Evolutionary conservation across 352 stramenopile genomes (phyloP).

Genomic region (Paralagenidium karlingii): DNA sequence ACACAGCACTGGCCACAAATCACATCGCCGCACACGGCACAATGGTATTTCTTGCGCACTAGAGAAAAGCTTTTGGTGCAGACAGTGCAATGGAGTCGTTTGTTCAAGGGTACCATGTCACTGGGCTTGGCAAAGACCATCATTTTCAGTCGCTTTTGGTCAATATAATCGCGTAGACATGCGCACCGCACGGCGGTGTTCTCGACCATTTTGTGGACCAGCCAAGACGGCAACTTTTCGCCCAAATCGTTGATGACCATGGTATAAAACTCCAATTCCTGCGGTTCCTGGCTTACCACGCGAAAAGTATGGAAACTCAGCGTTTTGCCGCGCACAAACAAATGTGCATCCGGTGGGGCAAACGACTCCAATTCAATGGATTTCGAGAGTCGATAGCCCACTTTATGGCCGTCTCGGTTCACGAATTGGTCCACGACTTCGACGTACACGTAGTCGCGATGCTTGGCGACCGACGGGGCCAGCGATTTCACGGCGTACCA

Average conservation of each 20-base stretch:
- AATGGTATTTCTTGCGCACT: constrained; percentile 80
- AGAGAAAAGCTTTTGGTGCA: constrained; percentile 77
- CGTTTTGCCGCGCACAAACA: constrained; percentile 63
- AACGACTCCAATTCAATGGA: constrained; percentile 56
- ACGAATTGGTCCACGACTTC: constrained; percentile 73
- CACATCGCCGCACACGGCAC: constrained; percentile 62
- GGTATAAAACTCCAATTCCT: constrained; percentile 55
- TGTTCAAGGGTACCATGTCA: constrained; percentile 58
- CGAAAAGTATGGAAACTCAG: constrained; percentile 62
- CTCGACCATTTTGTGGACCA: constrained; percentile 76
- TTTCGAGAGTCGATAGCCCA: constrained; percentile 65
- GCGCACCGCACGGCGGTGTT: constrained; percentile 56
- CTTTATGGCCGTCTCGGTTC: constrained; percentile 34
- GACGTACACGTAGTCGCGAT: constrained; percentile 75
- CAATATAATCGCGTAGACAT: constrained; percentile 67
- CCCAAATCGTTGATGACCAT: constrained; percentile 78
- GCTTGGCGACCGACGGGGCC: constrained; percentile 55
- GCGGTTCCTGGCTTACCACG: constrained; percentile 18
- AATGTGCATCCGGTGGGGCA: constrained; percentile 24
- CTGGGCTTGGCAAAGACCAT: constrained; percentile 48
- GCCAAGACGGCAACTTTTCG: constrained; percentile 59
- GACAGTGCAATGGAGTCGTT: constrained; percentile 64
- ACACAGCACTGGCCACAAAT: constrained; percentile 74
- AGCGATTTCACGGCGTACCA: constrained; percentile 69
- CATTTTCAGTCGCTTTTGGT: constrained; percentile 58